Evolutionary conservation across 2,329 filamentous ascomycete genomes (phyloP), one percentile per base, ranked within the genome.

Genomic region (Ilyonectria mors-panacis): DNA sequence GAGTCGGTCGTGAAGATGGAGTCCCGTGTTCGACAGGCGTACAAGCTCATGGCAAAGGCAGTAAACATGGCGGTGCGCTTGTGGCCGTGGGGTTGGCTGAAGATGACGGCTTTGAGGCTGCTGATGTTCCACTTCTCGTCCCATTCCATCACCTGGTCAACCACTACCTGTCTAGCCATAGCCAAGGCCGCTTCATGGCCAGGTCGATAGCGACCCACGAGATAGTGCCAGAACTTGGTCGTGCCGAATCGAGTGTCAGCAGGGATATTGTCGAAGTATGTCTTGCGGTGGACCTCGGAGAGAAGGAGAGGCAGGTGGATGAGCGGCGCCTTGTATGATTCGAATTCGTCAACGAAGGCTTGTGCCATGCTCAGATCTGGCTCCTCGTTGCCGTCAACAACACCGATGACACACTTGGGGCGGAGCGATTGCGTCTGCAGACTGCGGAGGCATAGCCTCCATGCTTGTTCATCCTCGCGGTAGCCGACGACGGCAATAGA

Each of bases 401-500:
- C 66, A 26, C 66, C 66, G 37, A 68, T 59, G 19, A 68, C 62
- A 44, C 61, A 63, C 53, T 68, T 68, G 26, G 66, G 66, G 7
- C 28, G 30, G 21, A 68, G 53, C 6, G 56, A 62, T 39, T 68
- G 66, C 19, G 58, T 68, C 53, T 65, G 66, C 13, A 68, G 47
- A 50, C 61, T 65, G 17, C 61, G 61, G n/a, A 68, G 66, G 37
- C 66, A 68, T 8, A 58, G 66, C 39, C 66, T 28, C 66, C 66
- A 68, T 13, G 66, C 61, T 35, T 68, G 56, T 17, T 68, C 66
- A 44, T 68, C 66, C 44, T 68, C 66, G 6, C 66, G 66, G 51
- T 68, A 68, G 37, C 66, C 66, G 45, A 68, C 66, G 39, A 68
- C 66, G 26, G 66, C 66, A 45, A 68, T 68, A 10, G 66, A 68